These are phyloP conservation scores for Globisporangium solare DNA, from an alignment of 352 stramenopile genomes.

Conservation along the genomic window DNA sequence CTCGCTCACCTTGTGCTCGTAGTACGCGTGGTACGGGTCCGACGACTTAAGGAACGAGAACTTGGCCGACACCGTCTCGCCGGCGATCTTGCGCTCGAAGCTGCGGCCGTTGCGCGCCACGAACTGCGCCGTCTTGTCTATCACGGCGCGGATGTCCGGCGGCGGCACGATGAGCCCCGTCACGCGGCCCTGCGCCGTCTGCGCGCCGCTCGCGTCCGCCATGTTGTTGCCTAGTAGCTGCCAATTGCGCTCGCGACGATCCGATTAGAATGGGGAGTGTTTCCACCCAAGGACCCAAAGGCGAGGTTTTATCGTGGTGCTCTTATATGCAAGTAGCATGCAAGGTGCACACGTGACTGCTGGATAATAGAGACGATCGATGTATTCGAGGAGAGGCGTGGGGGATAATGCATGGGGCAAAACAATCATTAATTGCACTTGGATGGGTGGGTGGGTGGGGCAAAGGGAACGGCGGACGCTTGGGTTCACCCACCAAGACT, in stretches of 20 bases:
- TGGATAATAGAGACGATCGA: too few relatives aligned
- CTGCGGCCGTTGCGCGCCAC: conserved; percentile 96
- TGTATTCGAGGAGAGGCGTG: too few relatives aligned
- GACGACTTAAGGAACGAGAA: conserved; percentile 95
- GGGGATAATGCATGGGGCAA: too few relatives aligned
- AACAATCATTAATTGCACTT: too few relatives aligned
- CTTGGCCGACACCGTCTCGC: conserved; percentile 94
- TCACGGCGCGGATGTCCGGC: conserved; percentile 95
- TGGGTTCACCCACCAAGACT: too few relatives aligned
- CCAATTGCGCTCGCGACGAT: background rate
- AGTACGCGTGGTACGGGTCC: conserved; percentile 98
- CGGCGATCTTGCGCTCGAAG: conserved; percentile 97
- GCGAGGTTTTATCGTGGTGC: too few relatives aligned
- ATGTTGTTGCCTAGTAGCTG: background rate
- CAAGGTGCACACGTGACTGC: too few relatives aligned
- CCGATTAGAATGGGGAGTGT: background rate
- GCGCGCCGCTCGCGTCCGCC: conserved; percentile 1
- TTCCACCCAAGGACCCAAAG: too few relatives aligned
- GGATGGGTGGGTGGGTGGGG: too few relatives aligned
- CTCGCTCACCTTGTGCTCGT: conserved; percentile 95
- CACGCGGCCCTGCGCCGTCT: conserved; percentile 64
- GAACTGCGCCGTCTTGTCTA: conserved; percentile 98
- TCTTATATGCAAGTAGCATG: too few relatives aligned
- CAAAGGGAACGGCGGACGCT: too few relatives aligned
- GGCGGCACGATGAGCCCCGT: conserved; percentile 96